A percentile compares a stretch with the other conserved stretches of the same genome.
phyloP scores from a whole-genome alignment of 2,329 filamentous ascomycete genomes.

The Lizonia empirigonia region DNA sequence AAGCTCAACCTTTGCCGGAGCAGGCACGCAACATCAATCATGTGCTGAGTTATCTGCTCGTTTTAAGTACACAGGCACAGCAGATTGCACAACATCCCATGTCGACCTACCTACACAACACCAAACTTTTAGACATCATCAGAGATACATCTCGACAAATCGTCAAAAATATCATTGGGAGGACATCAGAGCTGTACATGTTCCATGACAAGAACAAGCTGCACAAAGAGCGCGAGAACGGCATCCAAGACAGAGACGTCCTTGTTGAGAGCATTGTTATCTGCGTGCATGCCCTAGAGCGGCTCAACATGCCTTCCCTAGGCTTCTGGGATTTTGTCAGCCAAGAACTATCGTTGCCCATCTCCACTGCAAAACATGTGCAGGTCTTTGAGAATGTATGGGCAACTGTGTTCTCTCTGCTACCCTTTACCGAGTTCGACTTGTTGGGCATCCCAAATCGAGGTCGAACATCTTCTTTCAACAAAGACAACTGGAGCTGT shows the following conservation, averaged over 20 bases:
- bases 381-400: constrained; percentile 47
- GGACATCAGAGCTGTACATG: constrained; percentile 46
- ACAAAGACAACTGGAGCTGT: constrained; percentile 57
- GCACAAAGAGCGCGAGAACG: constrained; percentile 52
- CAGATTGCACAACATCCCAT: constrained; percentile 39
- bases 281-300: constrained; percentile 51
- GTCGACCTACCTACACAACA: constrained; percentile 18
- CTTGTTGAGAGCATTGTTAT: constrained; percentile 56
- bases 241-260: constrained; percentile 53
- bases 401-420: constrained; percentile 56
- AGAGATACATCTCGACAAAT: constrained; percentile 45
- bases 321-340: constrained; percentile 55
- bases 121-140: constrained; percentile 39
- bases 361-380: constrained; percentile 32
- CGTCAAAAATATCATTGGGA: constrained; percentile 42
- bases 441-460: constrained; percentile 53
- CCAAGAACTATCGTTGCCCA: constrained; percentile 33
- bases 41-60: constrained; percentile 37
- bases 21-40: constrained; percentile 13
- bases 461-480: constrained; percentile 48
- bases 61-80: constrained; percentile 37
- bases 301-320: constrained; percentile 32
- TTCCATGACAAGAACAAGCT: constrained; percentile 55
- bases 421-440: constrained; percentile 62
- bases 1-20: not conserved